These are phyloP conservation scores for Fraxinus cuspidata DNA, from an alignment of 257 asterid species.

Conservation along the genomic window DNA sequence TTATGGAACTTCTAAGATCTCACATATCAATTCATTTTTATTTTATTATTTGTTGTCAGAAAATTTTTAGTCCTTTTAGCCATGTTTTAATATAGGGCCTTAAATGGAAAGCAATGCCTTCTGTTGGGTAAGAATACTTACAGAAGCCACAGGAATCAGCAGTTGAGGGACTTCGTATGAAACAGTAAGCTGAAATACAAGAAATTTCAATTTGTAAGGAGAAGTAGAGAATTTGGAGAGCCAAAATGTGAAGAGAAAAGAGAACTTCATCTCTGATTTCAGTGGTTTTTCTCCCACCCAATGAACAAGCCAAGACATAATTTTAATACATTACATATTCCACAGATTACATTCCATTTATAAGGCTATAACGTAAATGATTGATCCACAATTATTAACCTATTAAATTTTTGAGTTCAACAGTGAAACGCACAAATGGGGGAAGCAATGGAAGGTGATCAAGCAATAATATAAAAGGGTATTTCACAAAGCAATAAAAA, in stretches of 20 bases:
- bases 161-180: slow-evolving; percentile 94
- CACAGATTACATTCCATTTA: not conserved
- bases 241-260: not conserved
- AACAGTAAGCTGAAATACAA: slow-evolving; percentile 73
- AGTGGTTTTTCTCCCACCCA: not conserved
- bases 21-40: not conserved
- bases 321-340: not conserved
- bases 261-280: not conserved
- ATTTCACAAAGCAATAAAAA: not conserved
- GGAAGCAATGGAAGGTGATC: slow-evolving; percentile 9
- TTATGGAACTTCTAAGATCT: not conserved
- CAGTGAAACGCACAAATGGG: slow-evolving; percentile 4
- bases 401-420: not conserved
- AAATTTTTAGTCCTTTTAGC: not conserved
- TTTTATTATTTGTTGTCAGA: not conserved
- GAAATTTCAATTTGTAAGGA: slow-evolving; percentile 22
- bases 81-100: not conserved
- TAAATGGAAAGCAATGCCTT: slow-evolving; percentile 1
- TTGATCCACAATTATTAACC: slow-evolving; percentile 8
- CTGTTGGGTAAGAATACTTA: slow-evolving; percentile 36
- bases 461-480: not conserved
- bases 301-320: not conserved
- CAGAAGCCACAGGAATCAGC: slow-evolving; percentile 90
- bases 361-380: not conserved
- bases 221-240: not conserved